These are phyloP conservation scores for Diversispora epigaea DNA, from an alignment of 192 early-diverging fungal genomes.

Conservation along the genomic window DNA sequence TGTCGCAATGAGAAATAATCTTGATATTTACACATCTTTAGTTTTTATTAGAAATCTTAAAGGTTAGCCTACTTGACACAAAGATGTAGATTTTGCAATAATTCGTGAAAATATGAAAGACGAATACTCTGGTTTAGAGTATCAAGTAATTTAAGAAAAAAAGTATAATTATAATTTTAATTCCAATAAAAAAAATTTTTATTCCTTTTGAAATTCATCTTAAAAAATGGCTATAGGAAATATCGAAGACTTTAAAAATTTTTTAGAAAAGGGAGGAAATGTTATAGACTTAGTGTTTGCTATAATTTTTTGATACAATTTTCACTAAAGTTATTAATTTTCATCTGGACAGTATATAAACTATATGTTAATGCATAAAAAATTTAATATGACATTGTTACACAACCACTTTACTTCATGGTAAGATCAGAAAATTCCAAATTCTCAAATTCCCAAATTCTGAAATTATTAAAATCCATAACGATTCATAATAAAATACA, in stretches of 20 bases:
- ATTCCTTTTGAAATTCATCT: background rate
- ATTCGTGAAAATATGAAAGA: conserved; percentile 99
- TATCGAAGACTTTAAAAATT: background rate
- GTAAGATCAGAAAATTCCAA: conserved; percentile 9
- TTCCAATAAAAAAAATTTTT: background rate
- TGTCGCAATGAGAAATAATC: conserved; percentile 93
- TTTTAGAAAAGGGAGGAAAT: conserved; percentile 25
- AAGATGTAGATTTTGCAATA: conserved; percentile 95
- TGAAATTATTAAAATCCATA: background rate
- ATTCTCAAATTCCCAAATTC: no score
- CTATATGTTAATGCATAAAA: background rate
- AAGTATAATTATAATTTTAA: background rate
- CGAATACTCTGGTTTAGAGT: conserved; percentile 98
- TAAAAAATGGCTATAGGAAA: background rate
- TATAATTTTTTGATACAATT: conserved; percentile 42
- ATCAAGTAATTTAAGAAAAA: conserved; percentile 68
- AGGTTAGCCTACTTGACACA: conserved; percentile 84
- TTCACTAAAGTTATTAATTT: conserved; percentile 40
- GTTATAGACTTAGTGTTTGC: conserved; percentile 28
- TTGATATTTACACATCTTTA: conserved; percentile 97
- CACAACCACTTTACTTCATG: conserved; percentile 43
- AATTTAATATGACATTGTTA: conserved; percentile 38
- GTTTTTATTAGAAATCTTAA: conserved; percentile 89
- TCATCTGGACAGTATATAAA: conserved; percentile 28
- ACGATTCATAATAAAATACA: no score